Evolutionary conservation across 1,284 basidiomycete genomes (phyloP).

Genomic region (Pseudozyma sp.): DNA sequence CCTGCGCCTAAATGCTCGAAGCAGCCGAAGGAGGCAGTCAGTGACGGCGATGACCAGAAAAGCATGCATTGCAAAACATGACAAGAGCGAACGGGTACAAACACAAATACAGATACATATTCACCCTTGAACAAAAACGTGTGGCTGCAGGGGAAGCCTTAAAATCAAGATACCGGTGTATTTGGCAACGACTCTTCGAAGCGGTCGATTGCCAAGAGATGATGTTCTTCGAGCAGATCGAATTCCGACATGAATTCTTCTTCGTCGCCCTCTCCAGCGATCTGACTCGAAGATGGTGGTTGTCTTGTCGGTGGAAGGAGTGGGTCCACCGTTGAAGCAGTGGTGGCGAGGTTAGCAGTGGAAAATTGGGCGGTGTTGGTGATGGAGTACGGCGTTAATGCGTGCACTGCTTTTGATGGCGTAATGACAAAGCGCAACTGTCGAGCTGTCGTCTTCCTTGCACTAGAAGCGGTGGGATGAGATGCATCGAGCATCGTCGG

Average conservation of each 20-base stretch:
- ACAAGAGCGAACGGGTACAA: background rate
- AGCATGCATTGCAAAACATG: background rate
- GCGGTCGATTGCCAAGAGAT: constrained; percentile 15
- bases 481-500: constrained; percentile 24
- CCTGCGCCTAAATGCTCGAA: no score
- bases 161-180: background rate
- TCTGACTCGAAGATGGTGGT: background rate
- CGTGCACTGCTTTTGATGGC: constrained; percentile 10
- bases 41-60: background rate
- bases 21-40: no score
- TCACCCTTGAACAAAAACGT: no score
- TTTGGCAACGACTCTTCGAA: constrained; percentile 5
- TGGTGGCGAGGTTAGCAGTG: background rate
- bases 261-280: background rate
- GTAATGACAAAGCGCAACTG: constrained; percentile 38
- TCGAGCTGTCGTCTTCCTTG: background rate
- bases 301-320: background rate
- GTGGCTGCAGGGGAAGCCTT: background rate
- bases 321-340: background rate
- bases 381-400: constrained; percentile 5
- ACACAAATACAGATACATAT: no score
- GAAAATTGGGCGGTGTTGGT: background rate
- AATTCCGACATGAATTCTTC: constrained; percentile 13
- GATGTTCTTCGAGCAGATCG: constrained; percentile 17
- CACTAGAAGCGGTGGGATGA: no score